These are phyloP conservation scores for Huntiella savannae DNA, from an alignment of 2,329 filamentous ascomycete genomes.

Conservation along the genomic window DNA sequence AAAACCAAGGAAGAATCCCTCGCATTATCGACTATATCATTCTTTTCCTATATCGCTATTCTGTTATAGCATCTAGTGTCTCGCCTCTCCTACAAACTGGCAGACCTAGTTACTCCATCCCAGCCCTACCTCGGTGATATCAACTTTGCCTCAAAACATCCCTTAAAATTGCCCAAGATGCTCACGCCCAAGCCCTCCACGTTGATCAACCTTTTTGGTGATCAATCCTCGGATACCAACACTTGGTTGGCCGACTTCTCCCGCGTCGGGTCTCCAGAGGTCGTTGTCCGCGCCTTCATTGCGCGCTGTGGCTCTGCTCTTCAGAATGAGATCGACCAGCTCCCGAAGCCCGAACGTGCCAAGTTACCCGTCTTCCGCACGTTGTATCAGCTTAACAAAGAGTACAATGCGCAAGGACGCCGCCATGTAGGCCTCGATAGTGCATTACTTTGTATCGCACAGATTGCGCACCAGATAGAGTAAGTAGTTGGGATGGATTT, in stretches of 20 bases:
- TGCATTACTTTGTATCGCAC: slow-evolving; percentile 42
- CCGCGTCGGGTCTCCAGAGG: slow-evolving; percentile 25
- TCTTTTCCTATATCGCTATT: too few species aligned
- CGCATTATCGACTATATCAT: too few species aligned
- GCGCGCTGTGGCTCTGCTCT: slow-evolving; percentile 37
- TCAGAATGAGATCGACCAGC: slow-evolving; percentile 37
- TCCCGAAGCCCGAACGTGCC: slow-evolving; percentile 36
- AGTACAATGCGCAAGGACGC: slow-evolving; percentile 35
- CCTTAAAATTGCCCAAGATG: slow-evolving; percentile 4
- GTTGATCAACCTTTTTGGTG: slow-evolving; percentile 42
- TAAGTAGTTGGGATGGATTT: slow-evolving; percentile 21
- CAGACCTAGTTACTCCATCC: not conserved
- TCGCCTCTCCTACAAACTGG: too few species aligned
- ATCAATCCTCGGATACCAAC: slow-evolving; percentile 51
- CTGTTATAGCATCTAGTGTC: too few species aligned
- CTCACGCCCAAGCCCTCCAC: too few species aligned
- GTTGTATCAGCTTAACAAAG: slow-evolving; percentile 44
- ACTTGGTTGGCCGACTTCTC: slow-evolving; percentile 38
- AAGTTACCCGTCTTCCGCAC: slow-evolving; percentile 42
- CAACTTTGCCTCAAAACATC: not conserved
- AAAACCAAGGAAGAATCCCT: too few species aligned
- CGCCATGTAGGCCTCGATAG: slow-evolving; percentile 47
- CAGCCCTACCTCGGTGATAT: not conserved
- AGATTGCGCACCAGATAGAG: slow-evolving; percentile 52
- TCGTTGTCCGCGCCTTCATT: slow-evolving; percentile 42